Percentiles rank a stretch among this genome's conserved stretches.
These are phyloP conservation scores for Colletotrichum coccodes DNA, from an alignment of 2,329 filamentous ascomycete genomes.

Conservation along the genomic window DNA sequence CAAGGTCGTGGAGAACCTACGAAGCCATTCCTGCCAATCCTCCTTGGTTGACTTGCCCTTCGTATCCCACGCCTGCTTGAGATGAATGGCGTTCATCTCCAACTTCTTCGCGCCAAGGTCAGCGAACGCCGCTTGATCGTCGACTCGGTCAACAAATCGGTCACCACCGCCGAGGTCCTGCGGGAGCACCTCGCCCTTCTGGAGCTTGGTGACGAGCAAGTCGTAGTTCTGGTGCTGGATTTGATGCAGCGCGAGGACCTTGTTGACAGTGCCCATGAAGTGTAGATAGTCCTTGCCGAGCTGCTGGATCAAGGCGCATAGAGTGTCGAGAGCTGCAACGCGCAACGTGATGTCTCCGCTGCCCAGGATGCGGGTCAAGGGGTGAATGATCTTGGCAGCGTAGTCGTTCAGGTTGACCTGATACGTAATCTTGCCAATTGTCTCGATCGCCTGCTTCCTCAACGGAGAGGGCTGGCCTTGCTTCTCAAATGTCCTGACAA, in stretches of 20 bases:
- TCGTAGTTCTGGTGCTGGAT: conserved; percentile 94
- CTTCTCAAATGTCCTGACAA: conserved; percentile 94
- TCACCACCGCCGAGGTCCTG: conserved; percentile 92
- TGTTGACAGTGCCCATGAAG: conserved; percentile 93
- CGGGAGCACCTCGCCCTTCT: conserved; percentile 94
- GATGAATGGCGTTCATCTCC: conserved; percentile 95
- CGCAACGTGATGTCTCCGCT: conserved; percentile 79
- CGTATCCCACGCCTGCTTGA: conserved; percentile 97
- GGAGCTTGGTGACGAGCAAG: conserved; percentile 88
- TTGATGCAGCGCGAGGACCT: conserved; percentile 80
- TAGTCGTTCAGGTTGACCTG: conserved; percentile 98
- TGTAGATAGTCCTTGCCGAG: conserved; percentile 95
- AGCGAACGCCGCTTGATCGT: conserved; percentile 79
- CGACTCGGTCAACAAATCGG: conserved; percentile 79
- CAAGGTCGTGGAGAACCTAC: conserved; percentile 93
- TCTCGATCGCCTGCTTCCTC: conserved; percentile 91
- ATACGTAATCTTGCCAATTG: conserved; percentile 90
- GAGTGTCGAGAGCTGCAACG: conserved; percentile 87
- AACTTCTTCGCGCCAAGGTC: conserved; percentile 93
- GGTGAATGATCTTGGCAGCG: conserved; percentile 95
- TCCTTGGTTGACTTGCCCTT: conserved; percentile 97
- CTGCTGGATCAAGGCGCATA: conserved; percentile 95
- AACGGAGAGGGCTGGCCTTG: conserved; percentile 82
- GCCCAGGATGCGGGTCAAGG: conserved; percentile 83
- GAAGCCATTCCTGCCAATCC: conserved; percentile 99